Percentiles rank a stretch among this genome's conserved stretches.
phyloP scores from a whole-genome alignment of 1,284 basidiomycete species.

The Ceratobasidium sp. region DNA sequence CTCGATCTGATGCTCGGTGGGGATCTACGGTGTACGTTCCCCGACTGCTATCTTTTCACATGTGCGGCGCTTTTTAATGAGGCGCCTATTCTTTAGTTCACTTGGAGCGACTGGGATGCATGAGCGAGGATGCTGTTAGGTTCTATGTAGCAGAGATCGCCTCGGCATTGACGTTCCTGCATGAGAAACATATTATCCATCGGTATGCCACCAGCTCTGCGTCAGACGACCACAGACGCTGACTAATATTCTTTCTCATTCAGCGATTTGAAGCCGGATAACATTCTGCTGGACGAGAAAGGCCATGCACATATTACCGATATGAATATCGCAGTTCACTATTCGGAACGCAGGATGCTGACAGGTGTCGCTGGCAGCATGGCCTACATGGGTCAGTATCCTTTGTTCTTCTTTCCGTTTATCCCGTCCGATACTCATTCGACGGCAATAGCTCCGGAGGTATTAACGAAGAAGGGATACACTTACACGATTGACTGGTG shows the following conservation, averaged over 20 bases:
- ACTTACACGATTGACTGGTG: slow-evolving; percentile 95
- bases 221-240: not conserved
- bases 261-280: slow-evolving; percentile 96
- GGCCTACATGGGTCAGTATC: slow-evolving; percentile 87
- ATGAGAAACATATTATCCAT: slow-evolving; percentile 92
- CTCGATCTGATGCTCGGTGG: slow-evolving; percentile 97
- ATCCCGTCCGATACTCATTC: slow-evolving; percentile 28
- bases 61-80: slow-evolving; percentile 7
- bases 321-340: slow-evolving; percentile 98
- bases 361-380: slow-evolving; percentile 95
- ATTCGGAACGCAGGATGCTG: slow-evolving; percentile 84
- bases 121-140: slow-evolving; percentile 83
- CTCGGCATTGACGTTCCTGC: slow-evolving; percentile 87
- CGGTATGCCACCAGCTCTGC: slow-evolving; percentile 64
- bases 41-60: not conserved
- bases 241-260: not conserved
- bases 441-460: slow-evolving; percentile 76
- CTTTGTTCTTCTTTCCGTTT: slow-evolving; percentile 47
- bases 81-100: slow-evolving; percentile 66
- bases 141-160: slow-evolving; percentile 94
- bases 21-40: slow-evolving; percentile 84
- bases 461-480: slow-evolving; percentile 76
- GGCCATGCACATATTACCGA: slow-evolving; percentile 98
- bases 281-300: slow-evolving; percentile 89
- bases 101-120: slow-evolving; percentile 78